A percentile compares a stretch with the other conserved stretches of the same genome.
Evolutionary conservation across 2,329 filamentous ascomycete species (phyloP).

Genomic region (Talaromyces verruculosus): DNA sequence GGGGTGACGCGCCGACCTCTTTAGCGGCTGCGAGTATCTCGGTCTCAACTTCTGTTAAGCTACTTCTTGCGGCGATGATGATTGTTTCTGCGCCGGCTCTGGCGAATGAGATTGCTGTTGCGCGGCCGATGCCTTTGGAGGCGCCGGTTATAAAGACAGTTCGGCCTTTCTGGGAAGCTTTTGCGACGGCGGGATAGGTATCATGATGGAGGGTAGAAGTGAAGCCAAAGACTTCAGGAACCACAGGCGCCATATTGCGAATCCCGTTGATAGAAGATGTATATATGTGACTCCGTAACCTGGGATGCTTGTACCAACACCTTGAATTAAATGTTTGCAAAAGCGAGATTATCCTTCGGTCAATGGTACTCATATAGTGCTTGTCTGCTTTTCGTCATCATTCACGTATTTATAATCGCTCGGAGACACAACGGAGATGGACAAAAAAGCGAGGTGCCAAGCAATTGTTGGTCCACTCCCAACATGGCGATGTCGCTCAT

Average conservation of each 20-base stretch:
- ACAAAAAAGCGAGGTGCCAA: not conserved
- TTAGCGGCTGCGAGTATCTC: conserved; percentile 40
- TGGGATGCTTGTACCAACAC: not conserved
- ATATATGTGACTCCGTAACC: not conserved
- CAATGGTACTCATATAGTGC: too few species aligned
- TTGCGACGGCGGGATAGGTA: conserved; percentile 56
- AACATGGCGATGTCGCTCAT: not conserved
- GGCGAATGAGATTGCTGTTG: conserved; percentile 58
- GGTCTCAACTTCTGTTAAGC: conserved; percentile 39
- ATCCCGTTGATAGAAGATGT: not conserved
- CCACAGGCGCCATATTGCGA: not conserved
- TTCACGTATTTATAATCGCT: not conserved
- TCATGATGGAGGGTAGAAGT: conserved; percentile 43
- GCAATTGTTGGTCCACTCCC: not conserved
- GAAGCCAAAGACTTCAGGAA: conserved; percentile 7
- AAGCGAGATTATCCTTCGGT: not conserved
- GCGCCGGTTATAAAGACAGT: conserved; percentile 57
- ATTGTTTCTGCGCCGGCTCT: conserved; percentile 55
- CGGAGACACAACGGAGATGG: not conserved
- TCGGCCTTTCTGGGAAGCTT: conserved; percentile 43
- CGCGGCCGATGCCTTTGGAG: conserved; percentile 55
- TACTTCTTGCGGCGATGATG: conserved; percentile 55
- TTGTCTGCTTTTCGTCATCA: not conserved
- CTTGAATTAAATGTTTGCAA: not conserved
- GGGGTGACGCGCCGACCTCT: conserved; percentile 36